Base-by-base conservation (phyloP, 2,329 filamentous ascomycete genomes). In the Fusarium sp. region DNA sequence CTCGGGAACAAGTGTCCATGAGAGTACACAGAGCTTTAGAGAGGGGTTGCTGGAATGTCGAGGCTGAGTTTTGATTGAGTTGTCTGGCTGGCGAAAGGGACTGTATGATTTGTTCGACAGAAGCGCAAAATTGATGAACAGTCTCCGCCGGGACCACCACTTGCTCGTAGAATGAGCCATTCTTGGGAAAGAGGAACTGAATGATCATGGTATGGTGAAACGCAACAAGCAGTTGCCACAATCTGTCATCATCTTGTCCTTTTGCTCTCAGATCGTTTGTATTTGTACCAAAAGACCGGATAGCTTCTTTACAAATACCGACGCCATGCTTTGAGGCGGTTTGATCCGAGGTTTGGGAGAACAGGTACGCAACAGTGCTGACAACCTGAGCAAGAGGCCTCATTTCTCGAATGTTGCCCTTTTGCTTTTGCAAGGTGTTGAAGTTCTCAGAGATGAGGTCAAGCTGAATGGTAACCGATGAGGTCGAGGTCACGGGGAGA, bases 401-500 rank as follows among this genome's bases (percentile, higher is more conserved):
- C 76, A 81, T 81, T 57, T 82, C 81, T 39, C 77, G 73, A 55
- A 82, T 80, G 26, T 77, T 78, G 12, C 74, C 70, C 74, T 81
- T 82, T 53, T 82, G 81, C 55, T 79, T 80, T 58, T 82, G 81
- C 2, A 82, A 55, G 1, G 81, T 82, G 69, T 79, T 82, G 60
- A 82, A 80, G 69, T 82, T 82, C 48, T 82, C 81, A 2, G 81
- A 82, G 24, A 82, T 78, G 9, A 81, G 73, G 47, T 82, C 81
- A 8, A 82, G 75, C 57, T 80, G 78, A 26, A 82, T 79, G 28
- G 81, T 74, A 44, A 78, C 69, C 1, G 80, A 82, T 1, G 69
- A 76, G 8, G 76, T 72, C 53, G 82, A 79, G 5, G 77, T 79
- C 6, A 75, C 70, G 2, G 81, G 80, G 3, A 82, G 75, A 45